Base-by-base conservation (phyloP, 2,329 filamentous ascomycete genomes). In the Trichoderma endophyticum region DNA sequence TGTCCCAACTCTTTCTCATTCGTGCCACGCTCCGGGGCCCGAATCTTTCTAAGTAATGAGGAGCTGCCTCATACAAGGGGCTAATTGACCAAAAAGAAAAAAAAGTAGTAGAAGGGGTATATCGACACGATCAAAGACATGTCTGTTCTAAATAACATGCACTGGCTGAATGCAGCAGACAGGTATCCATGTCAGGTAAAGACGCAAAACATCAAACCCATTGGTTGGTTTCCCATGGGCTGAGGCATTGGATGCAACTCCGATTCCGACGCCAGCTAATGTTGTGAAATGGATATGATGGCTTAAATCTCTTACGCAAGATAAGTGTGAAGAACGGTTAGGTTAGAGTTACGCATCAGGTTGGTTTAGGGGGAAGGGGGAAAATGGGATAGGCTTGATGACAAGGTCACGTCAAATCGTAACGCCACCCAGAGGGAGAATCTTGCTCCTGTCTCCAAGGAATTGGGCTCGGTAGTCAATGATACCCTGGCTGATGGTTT, bases 401-500 rank as follows among this genome's bases (percentile, higher is more conserved):
- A 60, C 57, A 54, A 62, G 24, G 57, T 60, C 71, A 66, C 56
- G 34, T 80, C 74, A 83, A 39, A 83, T 76, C 71, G 79, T 77
- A 74, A 87, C 82, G 72, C 83, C 80, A 75, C 88, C 87, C 74
- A 91, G 82, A 69, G 85, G 84, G 60, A 93, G 82, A 63, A 92
- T 84, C 82, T 89, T 90, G 76, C 87, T 88, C 74, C 85, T 84
- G 81, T 93, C 91, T 75, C 86, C 87, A 32, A 90, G 83, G 77
- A 93, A 92, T 70, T 85, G 85, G 74, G 88, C 85, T 77, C 91
- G 89, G 80, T 90, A 92, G 74, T 89, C 86, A 78, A 92, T 85
- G 76, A 93, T 92, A 70, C 88, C 88, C 76, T 86, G 83, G 71
- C 90, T 90, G 79, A 93, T 92, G 64, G 85, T 85, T 73, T 89